Evolutionary conservation across 2,329 filamentous ascomycete genomes (phyloP).

Genomic region (Sarocladiaceae sp.): DNA sequence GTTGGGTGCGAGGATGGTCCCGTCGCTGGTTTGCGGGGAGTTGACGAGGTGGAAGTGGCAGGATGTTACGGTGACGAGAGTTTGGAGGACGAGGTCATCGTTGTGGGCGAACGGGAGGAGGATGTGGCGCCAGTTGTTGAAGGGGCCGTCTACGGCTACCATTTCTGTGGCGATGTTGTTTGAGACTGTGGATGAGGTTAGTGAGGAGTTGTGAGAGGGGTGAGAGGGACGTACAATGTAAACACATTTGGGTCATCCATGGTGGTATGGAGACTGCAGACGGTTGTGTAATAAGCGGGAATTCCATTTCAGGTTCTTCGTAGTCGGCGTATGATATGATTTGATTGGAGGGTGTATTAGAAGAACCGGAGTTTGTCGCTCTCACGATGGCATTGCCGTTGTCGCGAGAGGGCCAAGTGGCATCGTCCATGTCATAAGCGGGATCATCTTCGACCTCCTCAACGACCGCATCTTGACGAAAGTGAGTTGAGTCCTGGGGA

Average conservation of each 20-base stretch:
- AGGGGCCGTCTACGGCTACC: slow-evolving; percentile 17
- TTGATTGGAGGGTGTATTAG: too few species aligned
- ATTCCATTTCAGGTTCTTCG: too few species aligned
- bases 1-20: too few species aligned
- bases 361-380: too few species aligned
- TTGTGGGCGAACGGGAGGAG: slow-evolving; percentile 17
- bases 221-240: not conserved
- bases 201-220: not conserved
- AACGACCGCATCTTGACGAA: too few species aligned
- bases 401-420: too few species aligned
- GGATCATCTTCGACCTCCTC: too few species aligned
- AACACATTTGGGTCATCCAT: slow-evolving; percentile 6
- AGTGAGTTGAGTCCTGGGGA: too few species aligned
- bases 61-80: slow-evolving; percentile 12
- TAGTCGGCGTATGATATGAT: too few species aligned
- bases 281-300: not conserved
- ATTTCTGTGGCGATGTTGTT: slow-evolving; percentile 17
- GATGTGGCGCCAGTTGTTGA: slow-evolving; percentile 18
- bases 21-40: too few species aligned
- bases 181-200: slow-evolving; percentile 13
- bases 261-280: not conserved
- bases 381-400: too few species aligned
- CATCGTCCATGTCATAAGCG: too few species aligned
- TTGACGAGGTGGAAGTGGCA: slow-evolving; percentile 11
- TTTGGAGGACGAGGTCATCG: slow-evolving; percentile 13